Conservation (phyloP, 306 rosid species). For the Vicia sativa region DNA sequence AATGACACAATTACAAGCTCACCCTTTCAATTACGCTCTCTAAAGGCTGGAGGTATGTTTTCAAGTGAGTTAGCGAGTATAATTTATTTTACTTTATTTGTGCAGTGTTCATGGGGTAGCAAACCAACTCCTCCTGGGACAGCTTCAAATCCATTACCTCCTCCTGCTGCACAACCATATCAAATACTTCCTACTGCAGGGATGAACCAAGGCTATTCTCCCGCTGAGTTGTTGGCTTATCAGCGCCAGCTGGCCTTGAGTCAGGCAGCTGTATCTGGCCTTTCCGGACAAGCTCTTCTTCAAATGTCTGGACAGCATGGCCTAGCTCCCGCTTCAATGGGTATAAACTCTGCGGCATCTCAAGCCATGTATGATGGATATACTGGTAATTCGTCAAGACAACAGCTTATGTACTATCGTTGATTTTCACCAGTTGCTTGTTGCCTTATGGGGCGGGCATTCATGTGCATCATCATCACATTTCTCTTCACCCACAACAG, state of each 20-base stretch:
- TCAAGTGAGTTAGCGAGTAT: background rate
- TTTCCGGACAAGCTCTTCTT: conserved; percentile 64
- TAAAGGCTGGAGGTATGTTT: conserved; percentile 12
- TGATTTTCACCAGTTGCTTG: conserved; percentile 37
- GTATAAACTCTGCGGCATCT: conserved; percentile 58
- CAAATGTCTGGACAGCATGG: conserved; percentile 65
- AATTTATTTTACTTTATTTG: conserved; percentile 13
- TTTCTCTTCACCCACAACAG: conserved; percentile 36
- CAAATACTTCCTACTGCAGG: conserved; percentile 66
- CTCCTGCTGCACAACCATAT: conserved; percentile 67
- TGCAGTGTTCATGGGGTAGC: conserved; percentile 72
- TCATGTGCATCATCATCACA: conserved; percentile 35
- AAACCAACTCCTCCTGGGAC: conserved; percentile 72
- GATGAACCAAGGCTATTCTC: conserved; percentile 73
- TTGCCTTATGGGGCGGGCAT: conserved; percentile 39
- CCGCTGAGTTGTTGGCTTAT: conserved; percentile 73
- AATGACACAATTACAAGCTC: background rate
- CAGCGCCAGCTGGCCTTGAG: conserved; percentile 76
- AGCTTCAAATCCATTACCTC: conserved; percentile 55
- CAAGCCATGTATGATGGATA: conserved; percentile 77
- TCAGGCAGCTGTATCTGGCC: conserved; percentile 72
- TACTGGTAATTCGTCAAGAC: conserved; percentile 62
- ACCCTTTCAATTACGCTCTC: background rate
- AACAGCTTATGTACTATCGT: conserved; percentile 78
- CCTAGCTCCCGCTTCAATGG: conserved; percentile 63